Conservation (phyloP, 139 green algal genomes). For the Asterochloris erici region DNA sequence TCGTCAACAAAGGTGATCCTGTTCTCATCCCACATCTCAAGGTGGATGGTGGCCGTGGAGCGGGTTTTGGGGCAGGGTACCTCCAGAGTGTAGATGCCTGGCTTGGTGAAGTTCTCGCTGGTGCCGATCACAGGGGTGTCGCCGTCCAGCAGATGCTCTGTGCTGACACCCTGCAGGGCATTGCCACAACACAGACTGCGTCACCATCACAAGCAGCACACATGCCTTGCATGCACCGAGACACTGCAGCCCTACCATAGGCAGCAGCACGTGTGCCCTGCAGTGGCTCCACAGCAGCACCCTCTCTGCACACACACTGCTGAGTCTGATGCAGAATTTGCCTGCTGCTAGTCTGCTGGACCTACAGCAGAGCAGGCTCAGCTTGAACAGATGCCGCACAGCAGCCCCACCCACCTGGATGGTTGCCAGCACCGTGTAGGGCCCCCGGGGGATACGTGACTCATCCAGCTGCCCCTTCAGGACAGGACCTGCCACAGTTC, state of each 20-base stretch:
- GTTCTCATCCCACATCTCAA: slow-evolving; percentile 70
- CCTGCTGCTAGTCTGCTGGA: no score
- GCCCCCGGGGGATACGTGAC: slow-evolving; percentile 29
- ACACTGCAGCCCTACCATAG: no score
- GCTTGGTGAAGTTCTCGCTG: slow-evolving; percentile 54
- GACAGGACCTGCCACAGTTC: background rate
- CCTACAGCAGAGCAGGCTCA: no score
- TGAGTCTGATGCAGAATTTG: no score
- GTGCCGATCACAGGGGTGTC: slow-evolving; percentile 76
- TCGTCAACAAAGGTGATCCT: slow-evolving; percentile 67
- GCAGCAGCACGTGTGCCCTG: no score
- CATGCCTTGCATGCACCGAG: no score
- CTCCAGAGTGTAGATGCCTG: slow-evolving; percentile 71
- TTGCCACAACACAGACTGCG: no score
- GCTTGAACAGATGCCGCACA: background rate
- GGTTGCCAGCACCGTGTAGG: slow-evolving; percentile 72
- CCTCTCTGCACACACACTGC: no score
- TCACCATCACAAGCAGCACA: no score
- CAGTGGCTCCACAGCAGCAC: no score
- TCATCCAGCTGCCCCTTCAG: slow-evolving; percentile 10
- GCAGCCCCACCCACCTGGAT: slow-evolving; percentile 44
- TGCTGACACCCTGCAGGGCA: slow-evolving; percentile 54
- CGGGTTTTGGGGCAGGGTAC: slow-evolving; percentile 64
- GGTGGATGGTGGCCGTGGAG: slow-evolving; percentile 62
- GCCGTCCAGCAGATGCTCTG: slow-evolving; percentile 66